Percentiles rank a stretch among this genome's conserved stretches.
Conservation (phyloP, 345 rosid genomes). For the Arabis alpina region DNA sequence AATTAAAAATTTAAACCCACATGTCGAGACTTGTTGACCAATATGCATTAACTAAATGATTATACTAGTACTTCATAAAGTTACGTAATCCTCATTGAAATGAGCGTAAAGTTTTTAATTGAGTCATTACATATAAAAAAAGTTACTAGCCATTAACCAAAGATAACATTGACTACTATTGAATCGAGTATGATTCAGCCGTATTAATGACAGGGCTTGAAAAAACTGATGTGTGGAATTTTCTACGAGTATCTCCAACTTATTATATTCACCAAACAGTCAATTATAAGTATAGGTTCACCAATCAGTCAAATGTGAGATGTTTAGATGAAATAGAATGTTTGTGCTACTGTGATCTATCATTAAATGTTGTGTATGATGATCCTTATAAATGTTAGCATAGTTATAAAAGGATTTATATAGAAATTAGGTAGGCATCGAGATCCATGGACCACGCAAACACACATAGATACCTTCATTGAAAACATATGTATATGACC, state of each 20-base stretch:
- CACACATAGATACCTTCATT: not conserved
- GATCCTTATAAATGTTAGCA: not conserved
- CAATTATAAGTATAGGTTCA: not conserved
- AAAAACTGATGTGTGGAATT: not conserved
- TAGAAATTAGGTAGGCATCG: not conserved
- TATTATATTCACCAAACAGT: slow-evolving; percentile 4
- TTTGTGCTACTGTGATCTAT: not conserved
- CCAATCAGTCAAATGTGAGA: slow-evolving; percentile 10
- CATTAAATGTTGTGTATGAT: not conserved
- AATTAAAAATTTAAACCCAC: not conserved
- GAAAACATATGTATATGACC: not conserved
- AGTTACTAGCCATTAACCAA: not conserved
- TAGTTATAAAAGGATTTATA: not conserved
- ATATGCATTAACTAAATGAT: not conserved
- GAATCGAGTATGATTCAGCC: not conserved
- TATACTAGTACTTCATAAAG: not conserved
- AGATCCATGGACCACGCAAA: slow-evolving; percentile 3
- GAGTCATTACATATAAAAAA: not conserved
- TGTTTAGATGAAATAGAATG: slow-evolving; percentile 21
- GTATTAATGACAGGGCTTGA: too few species aligned
- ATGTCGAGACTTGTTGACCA: slow-evolving; percentile 26
- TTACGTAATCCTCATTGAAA: not conserved
- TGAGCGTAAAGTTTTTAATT: too few species aligned
- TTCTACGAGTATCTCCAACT: slow-evolving; percentile 3
- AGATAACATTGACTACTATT: not conserved